Evolutionary conservation across 495 filamentous ascomycete genomes (phyloP), one percentile per base, ranked within the genome.

Genomic region (Apodospora peruviana): DNA sequence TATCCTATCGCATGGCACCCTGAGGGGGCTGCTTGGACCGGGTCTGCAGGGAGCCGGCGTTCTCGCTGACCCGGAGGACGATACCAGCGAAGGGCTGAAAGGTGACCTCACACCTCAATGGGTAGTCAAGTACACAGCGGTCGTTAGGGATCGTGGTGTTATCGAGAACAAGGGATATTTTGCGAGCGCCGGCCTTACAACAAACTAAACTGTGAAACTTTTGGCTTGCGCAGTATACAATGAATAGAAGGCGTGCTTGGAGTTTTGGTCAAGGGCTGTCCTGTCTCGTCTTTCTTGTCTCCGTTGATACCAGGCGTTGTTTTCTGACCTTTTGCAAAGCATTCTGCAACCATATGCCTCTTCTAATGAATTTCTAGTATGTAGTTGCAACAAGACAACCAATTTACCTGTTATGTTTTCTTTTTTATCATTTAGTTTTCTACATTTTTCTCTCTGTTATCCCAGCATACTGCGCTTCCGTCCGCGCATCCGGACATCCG

Each of bases 101-200:
- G 87, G 88, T 11, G 82, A 95, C 43, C 72, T 98, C 39, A 74
- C 79, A 53, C 90, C 93, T 12, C 82, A 89, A 54, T 99, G 91
- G 91, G 93, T 96, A 24, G 84, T 91, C 48, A 97, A 97, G 64
- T 99, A 99, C 66, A 97, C 94, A 18, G 94, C 94, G 4, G 90
- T 97, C n/a, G 88, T 96, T 23, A 87, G 86, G 63, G 83, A 96
- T 64, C 75, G 93, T n/a, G 94, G 93, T 0, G 93, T 97, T 4
- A 89, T 99, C 44, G 93, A 99, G 77, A 95, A 93, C 61, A 97
- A 97, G 72, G 93, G 93, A 12, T 96, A 95, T 67, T 95, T 95
- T 72, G 90, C 90, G 3, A 79, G 83, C 43, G 91, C 89, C 12
- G 82, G 89, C 65, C 64, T 91, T 44, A 58, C 48, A 22, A 58